These are phyloP conservation scores for Dothiorella sarmentorum DNA, from an alignment of 2,329 filamentous ascomycete species.

Conservation along the genomic window DNA sequence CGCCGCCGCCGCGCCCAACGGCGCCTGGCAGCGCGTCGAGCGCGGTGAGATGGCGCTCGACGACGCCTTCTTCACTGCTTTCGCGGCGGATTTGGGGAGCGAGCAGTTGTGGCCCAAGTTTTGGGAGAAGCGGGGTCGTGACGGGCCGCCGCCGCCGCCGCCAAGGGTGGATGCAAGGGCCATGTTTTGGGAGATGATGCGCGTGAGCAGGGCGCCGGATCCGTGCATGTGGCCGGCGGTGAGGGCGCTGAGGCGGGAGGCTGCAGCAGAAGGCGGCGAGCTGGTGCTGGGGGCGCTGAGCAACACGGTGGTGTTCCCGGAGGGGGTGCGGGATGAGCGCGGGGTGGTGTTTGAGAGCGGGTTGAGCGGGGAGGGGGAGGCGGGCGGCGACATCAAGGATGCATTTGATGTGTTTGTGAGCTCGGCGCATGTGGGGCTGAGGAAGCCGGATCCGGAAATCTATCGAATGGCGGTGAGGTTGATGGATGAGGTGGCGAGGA, in stretches of 20 bases:
- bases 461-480: constrained; percentile 67
- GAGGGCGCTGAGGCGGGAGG: constrained; percentile 50
- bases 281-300: constrained; percentile 69
- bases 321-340: constrained; percentile 64
- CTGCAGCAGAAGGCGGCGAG: constrained; percentile 10
- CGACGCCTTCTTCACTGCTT: constrained; percentile 68
- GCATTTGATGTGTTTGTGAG: constrained; percentile 83
- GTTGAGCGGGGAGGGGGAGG: neutral
- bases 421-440: constrained; percentile 78
- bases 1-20: constrained; percentile 70
- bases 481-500: neutral
- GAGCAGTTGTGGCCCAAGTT: constrained; percentile 65
- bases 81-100: constrained; percentile 69
- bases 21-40: constrained; percentile 86
- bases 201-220: constrained; percentile 63
- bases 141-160: constrained; percentile 52
- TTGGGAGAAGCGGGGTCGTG: constrained; percentile 35
- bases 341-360: constrained; percentile 32
- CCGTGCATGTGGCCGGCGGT: constrained; percentile 87
- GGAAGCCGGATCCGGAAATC: constrained; percentile 82
- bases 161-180: constrained; percentile 72
- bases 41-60: constrained; percentile 77
- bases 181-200: constrained; percentile 95
- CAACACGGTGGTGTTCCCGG: constrained; percentile 86
- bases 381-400: constrained; percentile 24